Conservation (phyloP, 139 green algal genomes). For the Zygnema circumcarinatum region DNA sequence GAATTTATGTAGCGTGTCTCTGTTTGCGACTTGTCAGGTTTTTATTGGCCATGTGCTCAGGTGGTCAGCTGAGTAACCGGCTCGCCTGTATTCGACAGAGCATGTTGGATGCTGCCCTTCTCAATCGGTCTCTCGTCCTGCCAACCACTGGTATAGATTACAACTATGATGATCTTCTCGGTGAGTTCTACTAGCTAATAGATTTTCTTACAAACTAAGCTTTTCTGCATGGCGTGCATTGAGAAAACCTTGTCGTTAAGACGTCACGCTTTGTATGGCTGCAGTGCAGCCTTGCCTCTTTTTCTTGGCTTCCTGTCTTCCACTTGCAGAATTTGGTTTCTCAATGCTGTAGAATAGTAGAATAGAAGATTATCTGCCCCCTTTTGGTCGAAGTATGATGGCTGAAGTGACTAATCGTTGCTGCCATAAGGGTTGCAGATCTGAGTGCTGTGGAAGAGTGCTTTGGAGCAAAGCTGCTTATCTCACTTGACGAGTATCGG, state of each 20-base stretch:
- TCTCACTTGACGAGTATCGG: constrained; percentile 38
- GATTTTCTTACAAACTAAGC: too few species aligned
- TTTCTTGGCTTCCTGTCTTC: background rate
- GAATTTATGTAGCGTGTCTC: background rate
- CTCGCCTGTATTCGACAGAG: constrained; percentile 44
- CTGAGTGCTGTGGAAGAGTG: constrained; percentile 34
- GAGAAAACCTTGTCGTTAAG: too few species aligned
- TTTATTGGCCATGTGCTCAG: constrained; percentile 51
- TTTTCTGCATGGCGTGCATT: too few species aligned
- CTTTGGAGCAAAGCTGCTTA: constrained; percentile 15
- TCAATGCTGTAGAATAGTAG: too few species aligned
- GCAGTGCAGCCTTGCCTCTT: background rate
- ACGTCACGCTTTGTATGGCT: constrained; percentile 1
- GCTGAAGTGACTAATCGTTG: background rate
- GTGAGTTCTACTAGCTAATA: too few species aligned
- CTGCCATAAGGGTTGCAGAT: too few species aligned
- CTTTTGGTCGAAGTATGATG: too few species aligned
- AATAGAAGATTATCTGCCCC: too few species aligned
- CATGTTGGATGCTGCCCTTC: constrained; percentile 53
- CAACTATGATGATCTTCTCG: constrained; percentile 47
- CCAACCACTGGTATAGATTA: constrained; percentile 30
- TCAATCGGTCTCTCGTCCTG: constrained; percentile 53
- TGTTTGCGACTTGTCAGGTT: background rate
- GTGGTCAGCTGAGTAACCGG: constrained; percentile 47
- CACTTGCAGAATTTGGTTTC: background rate